Conservation (phyloP, 495 filamentous ascomycete species). For the Entonaema liquescens region DNA sequence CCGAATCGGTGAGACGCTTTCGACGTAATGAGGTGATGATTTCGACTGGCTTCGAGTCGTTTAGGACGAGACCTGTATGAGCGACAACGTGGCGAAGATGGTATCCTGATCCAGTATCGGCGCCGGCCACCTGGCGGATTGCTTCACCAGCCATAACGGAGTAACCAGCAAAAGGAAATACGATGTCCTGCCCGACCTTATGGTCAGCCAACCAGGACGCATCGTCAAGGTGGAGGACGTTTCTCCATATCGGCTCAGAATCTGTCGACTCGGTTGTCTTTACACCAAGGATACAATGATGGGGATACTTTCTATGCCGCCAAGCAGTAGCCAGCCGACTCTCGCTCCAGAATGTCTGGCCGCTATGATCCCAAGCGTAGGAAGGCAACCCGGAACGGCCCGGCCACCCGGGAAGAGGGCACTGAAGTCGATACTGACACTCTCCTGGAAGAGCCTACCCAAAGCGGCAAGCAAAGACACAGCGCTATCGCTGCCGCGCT, state of each 20-base stretch:
- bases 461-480: not conserved
- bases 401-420: constrained; percentile 39
- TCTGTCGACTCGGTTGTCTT: constrained; percentile 46
- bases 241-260: constrained; percentile 58
- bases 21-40: constrained; percentile 53
- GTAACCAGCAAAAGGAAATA: constrained; percentile 59
- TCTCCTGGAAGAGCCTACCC: constrained; percentile 5
- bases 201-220: constrained; percentile 60
- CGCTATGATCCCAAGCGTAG: constrained; percentile 56
- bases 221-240: constrained; percentile 51
- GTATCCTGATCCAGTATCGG: constrained; percentile 37
- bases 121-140: constrained; percentile 47
- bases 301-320: constrained; percentile 49
- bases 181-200: constrained; percentile 45
- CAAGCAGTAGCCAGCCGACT: constrained; percentile 50
- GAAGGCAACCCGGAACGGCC: constrained; percentile 49
- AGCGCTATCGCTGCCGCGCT: not conserved
- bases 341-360: constrained; percentile 53
- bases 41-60: constrained; percentile 47
- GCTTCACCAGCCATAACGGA: constrained; percentile 59
- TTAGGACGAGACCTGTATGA: constrained; percentile 50
- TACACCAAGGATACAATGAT: constrained; percentile 58
- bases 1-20: constrained; percentile 45
- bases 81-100: constrained; percentile 48
- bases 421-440: constrained; percentile 38